Evolutionary conservation across 306 rosid genomes (phyloP), one percentile per base, ranked within the genome.

Genomic region (Ormosia emarginata): DNA sequence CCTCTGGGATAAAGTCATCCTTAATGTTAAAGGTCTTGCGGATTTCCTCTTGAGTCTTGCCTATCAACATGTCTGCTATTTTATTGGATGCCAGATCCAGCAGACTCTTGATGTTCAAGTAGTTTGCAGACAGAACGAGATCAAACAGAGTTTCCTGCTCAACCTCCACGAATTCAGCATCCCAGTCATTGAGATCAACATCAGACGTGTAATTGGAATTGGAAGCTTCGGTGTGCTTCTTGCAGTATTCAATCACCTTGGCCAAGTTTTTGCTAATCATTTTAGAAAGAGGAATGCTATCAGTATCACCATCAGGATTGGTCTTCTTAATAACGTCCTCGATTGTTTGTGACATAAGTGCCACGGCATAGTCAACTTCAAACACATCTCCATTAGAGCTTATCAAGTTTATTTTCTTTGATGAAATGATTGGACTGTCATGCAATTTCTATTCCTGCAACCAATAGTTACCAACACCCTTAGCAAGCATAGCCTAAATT

Each of bases 171-270:
- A 93, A 89, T 37, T 89, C 84, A 7, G 15, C 44, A 55, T 87
- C 93, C 97, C 94, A 89, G 0, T 55, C 12, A 49, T 79, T 55
- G 72, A 92, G 85, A 33, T 88, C 86, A 1, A 83, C 75, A 17
- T 73, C 87, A 7, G 84, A n/a, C 10, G 29, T 14, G 40, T 55
- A 30, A 17, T 64, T 44, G 50, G 75, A 33, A 30, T 52, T 44
- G 50, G 76, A 33, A 10, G 90, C 74, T 8, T 80, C 82, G 3
- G 80, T 82, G 79, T 91, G 97, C 76, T 79, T 87, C 58, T 79
- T 79, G 71, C 91, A 88, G 88, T 86, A 93, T 85, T 88, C 88
- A 85, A 91, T 81, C 44, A 91, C 89, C 88, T 81, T 90, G 58
- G 80, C 83, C 71, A 93, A 61, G 72, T 86, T 88, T 72, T 80